A percentile compares a stretch with the other conserved stretches of the same genome.
phyloP scores from a whole-genome alignment of 2,329 filamentous ascomycete genomes.

The Alternaria sp. region DNA sequence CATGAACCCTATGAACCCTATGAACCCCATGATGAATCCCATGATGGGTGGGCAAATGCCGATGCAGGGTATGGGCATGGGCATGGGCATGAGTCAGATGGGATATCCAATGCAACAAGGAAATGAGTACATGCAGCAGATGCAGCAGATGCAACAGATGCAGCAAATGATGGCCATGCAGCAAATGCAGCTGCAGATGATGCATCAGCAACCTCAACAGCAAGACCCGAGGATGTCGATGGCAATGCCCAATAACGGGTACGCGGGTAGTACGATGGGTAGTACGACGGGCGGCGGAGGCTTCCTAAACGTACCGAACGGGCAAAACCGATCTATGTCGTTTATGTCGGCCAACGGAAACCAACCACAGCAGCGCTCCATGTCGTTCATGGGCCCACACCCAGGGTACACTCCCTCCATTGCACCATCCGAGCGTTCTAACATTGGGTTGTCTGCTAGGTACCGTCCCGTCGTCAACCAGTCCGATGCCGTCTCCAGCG shows the following conservation, averaged over 20 bases:
- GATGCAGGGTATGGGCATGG: slow-evolving; percentile 45
- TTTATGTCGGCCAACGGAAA: slow-evolving; percentile 54
- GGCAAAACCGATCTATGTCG: slow-evolving; percentile 58
- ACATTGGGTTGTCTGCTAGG: slow-evolving; percentile 84
- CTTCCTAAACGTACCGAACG: slow-evolving; percentile 41
- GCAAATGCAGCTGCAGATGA: slow-evolving; percentile 70
- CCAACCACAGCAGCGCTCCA: slow-evolving; percentile 56
- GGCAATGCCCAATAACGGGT: slow-evolving; percentile 33
- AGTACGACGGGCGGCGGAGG: slow-evolving; percentile 36
- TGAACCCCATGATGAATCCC: slow-evolving; percentile 35
- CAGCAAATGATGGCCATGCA: slow-evolving; percentile 49
- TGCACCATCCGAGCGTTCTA: slow-evolving; percentile 94
- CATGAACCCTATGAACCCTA: slow-evolving; percentile 22
- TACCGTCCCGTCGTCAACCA: slow-evolving; percentile 82
- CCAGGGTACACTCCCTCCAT: slow-evolving; percentile 84
- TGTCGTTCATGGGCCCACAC: slow-evolving; percentile 40
- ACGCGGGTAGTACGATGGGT: slow-evolving; percentile 33
- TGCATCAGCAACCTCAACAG: slow-evolving; percentile 46
- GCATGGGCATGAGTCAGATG: slow-evolving; percentile 44
- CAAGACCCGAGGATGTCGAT: slow-evolving; percentile 40
- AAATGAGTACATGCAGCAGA: slow-evolving; percentile 81
- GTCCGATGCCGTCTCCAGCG: slow-evolving; percentile 41
- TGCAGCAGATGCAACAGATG: slow-evolving; percentile 85
- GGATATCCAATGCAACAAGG: slow-evolving; percentile 75
- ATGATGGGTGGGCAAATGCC: slow-evolving; percentile 42